Evolutionary conservation across 306 rosid genomes (phyloP), one percentile per base, ranked within the genome.

Genomic region (Fragaria iinumae): DNA sequence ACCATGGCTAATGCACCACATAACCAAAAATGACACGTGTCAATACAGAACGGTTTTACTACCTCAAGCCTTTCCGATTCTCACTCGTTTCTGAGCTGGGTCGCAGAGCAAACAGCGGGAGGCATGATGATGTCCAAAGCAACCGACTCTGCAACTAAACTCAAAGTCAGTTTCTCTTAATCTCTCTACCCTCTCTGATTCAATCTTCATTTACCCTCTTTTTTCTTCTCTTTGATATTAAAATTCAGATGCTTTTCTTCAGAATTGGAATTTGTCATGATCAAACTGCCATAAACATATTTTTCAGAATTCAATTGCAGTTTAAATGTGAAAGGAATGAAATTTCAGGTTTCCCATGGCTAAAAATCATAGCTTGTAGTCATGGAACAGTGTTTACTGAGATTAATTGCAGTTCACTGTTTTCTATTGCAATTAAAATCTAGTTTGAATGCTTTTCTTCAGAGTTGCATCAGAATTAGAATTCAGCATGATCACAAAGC

Each of bases 71-170:
- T 21, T 6, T 72, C 65, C 67, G 27, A 21, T 53, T 72, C 38
- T 21, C 2, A 55, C 8, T 38, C 39, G 21, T 25, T 25, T 14
- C 79, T 64, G n/a, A 73, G 50, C 77, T 79, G 72, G 65, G 75
- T 32, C 39, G 47, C 77, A 52, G 47, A 65, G 50, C 67, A 50
- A 69, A 20, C 67, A 21, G 73, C 1, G 38, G 0, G 38, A 64
- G 69, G 89, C 81, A 87, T 89, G 89, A 90, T 91, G 90, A 88
- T 79, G 55, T 84, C 93, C 90, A 86, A 83, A 76, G 86, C 91
- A 11, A 64, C 79, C 63, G 95, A 94, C 81, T 83, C 91, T 77
- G 79, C 83, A 39, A 50, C 73, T 60, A 74, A 80, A 72, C 79
- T 73, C 77, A 80, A 78, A 71, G 97, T 94, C 74, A 79, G 96